Evolutionary conservation across 495 filamentous ascomycete genomes (phyloP), one percentile per base, ranked within the genome.

Genomic region (Astrocystis sublimbata): DNA sequence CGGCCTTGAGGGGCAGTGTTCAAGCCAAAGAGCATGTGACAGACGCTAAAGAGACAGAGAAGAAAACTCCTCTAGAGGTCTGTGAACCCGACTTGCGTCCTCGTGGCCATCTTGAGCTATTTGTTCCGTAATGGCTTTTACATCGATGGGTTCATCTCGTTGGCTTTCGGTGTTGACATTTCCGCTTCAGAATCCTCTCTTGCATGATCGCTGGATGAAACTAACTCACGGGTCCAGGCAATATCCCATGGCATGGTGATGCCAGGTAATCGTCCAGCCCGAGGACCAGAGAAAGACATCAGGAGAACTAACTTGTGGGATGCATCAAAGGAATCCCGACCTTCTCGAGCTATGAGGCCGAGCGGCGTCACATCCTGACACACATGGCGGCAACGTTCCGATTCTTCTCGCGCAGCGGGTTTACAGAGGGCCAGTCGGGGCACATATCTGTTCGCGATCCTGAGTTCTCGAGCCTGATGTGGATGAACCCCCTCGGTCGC

Each of bases 381-480:
- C 83, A 87, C 69, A 86, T 86, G 74, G 83, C 84, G 2, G 85
- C 80, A 3, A 83, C 79, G 5, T 88, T 88, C 66, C 79, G 83
- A 19, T 68, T 81, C 50, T 87, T 86, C 63, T 80, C 85, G 0
- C 75, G 81, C 33, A 74, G 75, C 57, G 83, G 84, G 28, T 88
- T 82, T 71, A 85, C 81, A n/a, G 86, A 89, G 71, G 86, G 88
- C 28, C 82, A 86, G 66, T 77, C 79, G 3, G 86, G 86, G 0
- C 86, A 89, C 70, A 89, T 90, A 65, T 83, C 79, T 4, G 83
- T 89, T 13, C 78, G 85, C 23, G 86, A 88, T 66, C 85, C 86
- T 5, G 83, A 88, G 47, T 73, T 83, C 63, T 72, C 73, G 5
- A 72, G 85, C 35, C 78, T 83, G 50, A 87, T 90, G 78, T 90